Base-by-base conservation (phyloP, 2,329 filamentous ascomycete species). In the Davidsoniella australis region DNA sequence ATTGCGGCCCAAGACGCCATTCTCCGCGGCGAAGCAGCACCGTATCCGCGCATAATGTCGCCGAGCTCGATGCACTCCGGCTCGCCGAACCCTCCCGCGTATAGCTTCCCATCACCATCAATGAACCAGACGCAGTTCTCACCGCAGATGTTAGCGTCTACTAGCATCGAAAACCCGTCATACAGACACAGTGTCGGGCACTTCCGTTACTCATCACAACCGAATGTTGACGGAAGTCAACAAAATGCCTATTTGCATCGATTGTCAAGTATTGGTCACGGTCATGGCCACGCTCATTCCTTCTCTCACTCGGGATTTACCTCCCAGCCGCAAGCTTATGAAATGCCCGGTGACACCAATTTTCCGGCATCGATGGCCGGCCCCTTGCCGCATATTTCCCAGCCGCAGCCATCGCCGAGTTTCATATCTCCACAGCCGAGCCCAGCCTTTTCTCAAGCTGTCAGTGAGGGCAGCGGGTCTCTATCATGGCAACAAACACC, bases 1-100 rank as follows among this genome's bases (percentile, higher is more conserved):
- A 56, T 58, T 6, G 29, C 43, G 10, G 44, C 43, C 7, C 49
- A 50, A 20, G 33, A 23, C 14, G 43, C 38, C 9, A 47, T 50
- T 29, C 26, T 39, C 18, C 49, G 48, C 23, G 48, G 48, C 6
- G 23, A 50, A 38, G 37, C 17, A 8, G 10, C 38, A 10, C 38
- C 20, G 9, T 50, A 46, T 36, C 18, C 37, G 6, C 23, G 46
- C 20, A 17, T 23, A 4, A 39, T 39, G 47, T 44, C 41, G 12
- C 47, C 47, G 18, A 40, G 41, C 10, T 20, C 41, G 16, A 8
- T 26, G 9, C 42, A 40, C 14, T 42, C 46, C 5, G n/a, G 12
- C 3, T 37, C 45, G 10, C 45, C 45, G 17, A 29, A 18, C 3
- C 33, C 26, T 33, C 33, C 42, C 24, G 17, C 33, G 1, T 26